Conservation (phyloP, 306 rosid genomes). For the Carpinus fangiana region DNA sequence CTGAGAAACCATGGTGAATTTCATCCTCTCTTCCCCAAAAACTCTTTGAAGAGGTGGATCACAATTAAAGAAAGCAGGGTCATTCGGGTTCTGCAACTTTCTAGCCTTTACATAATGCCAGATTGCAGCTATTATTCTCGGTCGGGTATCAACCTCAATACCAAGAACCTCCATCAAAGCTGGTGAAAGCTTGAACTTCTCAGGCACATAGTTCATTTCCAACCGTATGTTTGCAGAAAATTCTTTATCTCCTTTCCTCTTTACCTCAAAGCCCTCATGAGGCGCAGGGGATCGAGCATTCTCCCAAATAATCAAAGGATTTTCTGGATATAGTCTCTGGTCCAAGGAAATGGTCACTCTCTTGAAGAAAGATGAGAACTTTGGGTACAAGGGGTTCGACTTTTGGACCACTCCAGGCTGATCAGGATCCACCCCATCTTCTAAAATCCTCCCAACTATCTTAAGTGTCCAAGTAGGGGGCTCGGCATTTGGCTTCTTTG, state of each 20-base stretch:
- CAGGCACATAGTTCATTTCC: slow-evolving; percentile 94
- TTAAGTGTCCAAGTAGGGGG: slow-evolving; percentile 95
- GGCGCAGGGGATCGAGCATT: slow-evolving; percentile 78
- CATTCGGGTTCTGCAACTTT: slow-evolving; percentile 83
- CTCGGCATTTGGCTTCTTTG: slow-evolving; percentile 84
- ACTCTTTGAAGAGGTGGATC: slow-evolving; percentile 93
- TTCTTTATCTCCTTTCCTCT: slow-evolving; percentile 95
- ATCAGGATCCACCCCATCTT: slow-evolving; percentile 97
- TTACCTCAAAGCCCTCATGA: slow-evolving; percentile 98
- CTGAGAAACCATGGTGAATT: slow-evolving; percentile 87
- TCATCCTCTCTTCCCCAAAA: slow-evolving; percentile 94
- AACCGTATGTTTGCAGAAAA: slow-evolving; percentile 67
- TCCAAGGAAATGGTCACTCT: slow-evolving; percentile 89
- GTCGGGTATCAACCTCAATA: slow-evolving; percentile 97
- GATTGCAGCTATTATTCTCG: slow-evolving; percentile 90
- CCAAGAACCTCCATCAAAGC: slow-evolving; percentile 96
- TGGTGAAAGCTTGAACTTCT: slow-evolving; percentile 88
- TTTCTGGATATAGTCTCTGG: slow-evolving; percentile 92
- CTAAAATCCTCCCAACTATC: slow-evolving; percentile 93
- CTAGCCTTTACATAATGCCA: slow-evolving; percentile 99
- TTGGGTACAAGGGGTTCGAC: slow-evolving; percentile 78
- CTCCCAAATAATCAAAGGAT: slow-evolving; percentile 82
- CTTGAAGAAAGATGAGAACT: slow-evolving; percentile 89
- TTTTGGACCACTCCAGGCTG: slow-evolving; percentile 85
- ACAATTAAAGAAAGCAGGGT: slow-evolving; percentile 79